Evolutionary conservation across 441 rosid species (phyloP), one percentile per base, ranked within the genome.

Genomic region (Geranium incanum): DNA sequence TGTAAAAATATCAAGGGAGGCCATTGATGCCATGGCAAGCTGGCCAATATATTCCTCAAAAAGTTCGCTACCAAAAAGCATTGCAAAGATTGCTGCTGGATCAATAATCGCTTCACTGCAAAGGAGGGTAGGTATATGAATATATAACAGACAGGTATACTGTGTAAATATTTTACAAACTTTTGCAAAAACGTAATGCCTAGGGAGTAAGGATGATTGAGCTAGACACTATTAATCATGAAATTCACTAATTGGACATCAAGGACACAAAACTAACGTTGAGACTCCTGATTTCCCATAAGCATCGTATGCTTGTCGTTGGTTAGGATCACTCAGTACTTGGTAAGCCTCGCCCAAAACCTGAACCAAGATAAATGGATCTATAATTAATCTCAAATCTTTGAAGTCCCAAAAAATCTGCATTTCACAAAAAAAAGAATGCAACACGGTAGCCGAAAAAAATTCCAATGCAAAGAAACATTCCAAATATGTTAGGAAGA

Each of bases 21-120:
- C 96, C 94, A 94, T 90, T 39, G 95, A 94, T 65, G 99, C 97
- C 97, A 94, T 94, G 64, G 97, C 97, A 80, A 94, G 97, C 82
- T 89, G 89, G 76, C 99, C 99, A 67, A 94, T 89, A 67, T 92
- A 94, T 38, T 84, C 93, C 81, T 88, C 99, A 43, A 94, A 94
- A 77, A 94, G 97, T 78, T 94, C 99, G 68, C 99, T 94, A 68
- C 99, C 99, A 74, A 94, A 94, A 55, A 94, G 97, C 99, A 92
- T 90, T 1, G 99, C 99, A 76, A 92, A 94, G 67, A 94, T 88
- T 48, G 88, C 97, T 4, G 99, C 99, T 71, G 97, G 97, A 72
- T 94, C 97, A 0, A 94, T 87, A 71, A 90, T 94, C 68, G 91
- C 87, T 37, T 94, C 99, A 5, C 99, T 94, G 84, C 78, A 85